A percentile compares a stretch with the other conserved stretches of the same genome.
These are phyloP conservation scores for Pythium sp. DNA, from an alignment of 352 stramenopile genomes.

Conservation along the genomic window DNA sequence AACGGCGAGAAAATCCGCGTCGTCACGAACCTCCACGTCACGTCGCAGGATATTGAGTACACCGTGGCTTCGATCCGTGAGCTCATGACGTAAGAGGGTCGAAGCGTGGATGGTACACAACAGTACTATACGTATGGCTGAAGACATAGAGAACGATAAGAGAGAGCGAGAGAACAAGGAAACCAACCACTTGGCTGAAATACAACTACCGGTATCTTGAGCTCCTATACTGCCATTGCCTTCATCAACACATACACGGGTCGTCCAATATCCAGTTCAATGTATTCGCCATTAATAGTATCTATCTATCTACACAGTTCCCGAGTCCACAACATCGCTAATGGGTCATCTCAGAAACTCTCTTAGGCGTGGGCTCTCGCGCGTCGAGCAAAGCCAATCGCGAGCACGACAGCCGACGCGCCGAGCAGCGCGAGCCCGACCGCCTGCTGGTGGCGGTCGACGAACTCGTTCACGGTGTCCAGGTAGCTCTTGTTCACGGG, in stretches of 20 bases:
- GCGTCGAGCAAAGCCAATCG: constrained; percentile 39
- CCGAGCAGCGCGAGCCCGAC: constrained; percentile 42
- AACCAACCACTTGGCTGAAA: background rate
- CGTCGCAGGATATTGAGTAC: constrained; percentile 60
- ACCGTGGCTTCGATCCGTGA: constrained; percentile 48
- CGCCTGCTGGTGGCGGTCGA: constrained; percentile 44
- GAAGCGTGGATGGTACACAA: background rate
- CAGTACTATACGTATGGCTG: no score
- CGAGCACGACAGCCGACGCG: constrained; percentile 34
- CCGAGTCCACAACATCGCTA: background rate
- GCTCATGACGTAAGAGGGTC: constrained; percentile 38
- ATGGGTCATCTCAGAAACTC: background rate
- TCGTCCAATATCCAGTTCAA: background rate
- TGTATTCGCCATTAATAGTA: background rate
- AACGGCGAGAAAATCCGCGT: constrained; percentile 58
- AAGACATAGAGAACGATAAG: background rate
- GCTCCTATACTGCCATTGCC: background rate
- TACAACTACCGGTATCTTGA: background rate
- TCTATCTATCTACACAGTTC: constrained; percentile 4
- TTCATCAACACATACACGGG: background rate
- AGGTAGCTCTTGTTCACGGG: constrained; percentile 20
- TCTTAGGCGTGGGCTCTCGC: constrained; percentile 18
- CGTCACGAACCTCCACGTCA: constrained; percentile 78
- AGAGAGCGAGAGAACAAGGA: background rate
- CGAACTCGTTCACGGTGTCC: constrained; percentile 33